phyloP scores from a whole-genome alignment of 371 early-diverging fungal genomes.

The Chytridium lagenaria region DNA sequence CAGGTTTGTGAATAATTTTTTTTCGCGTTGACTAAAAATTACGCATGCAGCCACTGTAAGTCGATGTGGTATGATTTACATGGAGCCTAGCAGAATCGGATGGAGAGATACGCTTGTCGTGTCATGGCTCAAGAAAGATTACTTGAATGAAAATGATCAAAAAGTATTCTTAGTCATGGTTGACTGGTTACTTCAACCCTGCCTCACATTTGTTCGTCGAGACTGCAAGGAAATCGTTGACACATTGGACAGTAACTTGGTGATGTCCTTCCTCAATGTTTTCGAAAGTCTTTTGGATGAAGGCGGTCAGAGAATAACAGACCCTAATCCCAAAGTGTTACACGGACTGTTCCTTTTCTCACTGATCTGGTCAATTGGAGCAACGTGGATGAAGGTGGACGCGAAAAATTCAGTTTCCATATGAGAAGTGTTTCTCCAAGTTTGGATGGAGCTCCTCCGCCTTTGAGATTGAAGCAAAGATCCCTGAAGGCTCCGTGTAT shows the following conservation, averaged over 20 bases:
- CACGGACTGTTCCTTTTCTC: slow-evolving; percentile 53
- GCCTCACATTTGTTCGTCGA: slow-evolving; percentile 47
- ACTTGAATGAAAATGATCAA: slow-evolving; percentile 37
- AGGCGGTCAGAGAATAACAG: slow-evolving; percentile 32
- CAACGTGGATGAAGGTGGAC: slow-evolving; percentile 49
- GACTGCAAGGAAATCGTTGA: slow-evolving; percentile 54
- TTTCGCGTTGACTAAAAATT: neutral
- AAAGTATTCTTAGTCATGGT: slow-evolving; percentile 43
- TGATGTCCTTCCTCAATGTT: slow-evolving; percentile 51
- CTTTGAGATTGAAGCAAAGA: slow-evolving; percentile 37
- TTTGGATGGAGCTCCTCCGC: slow-evolving; percentile 34
- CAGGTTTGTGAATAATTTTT: slow-evolving; percentile 38
- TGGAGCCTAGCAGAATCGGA: slow-evolving; percentile 57
- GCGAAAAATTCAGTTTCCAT: slow-evolving; percentile 48
- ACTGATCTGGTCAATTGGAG: slow-evolving; percentile 54
- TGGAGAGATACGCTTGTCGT: slow-evolving; percentile 56
- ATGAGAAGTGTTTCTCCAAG: slow-evolving; percentile 34
- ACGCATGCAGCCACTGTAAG: slow-evolving; percentile 59
- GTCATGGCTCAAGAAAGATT: slow-evolving; percentile 53
- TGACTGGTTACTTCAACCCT: slow-evolving; percentile 53
- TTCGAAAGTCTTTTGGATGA: slow-evolving; percentile 56
- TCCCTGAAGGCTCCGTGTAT: slow-evolving; percentile 49
- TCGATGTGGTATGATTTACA: slow-evolving; percentile 66
- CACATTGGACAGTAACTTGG: slow-evolving; percentile 53
- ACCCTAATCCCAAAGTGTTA: slow-evolving; percentile 34